These are phyloP conservation scores for Liriodendron chinense DNA, from an alignment of 164 flowering plant species.

Conservation along the genomic window DNA sequence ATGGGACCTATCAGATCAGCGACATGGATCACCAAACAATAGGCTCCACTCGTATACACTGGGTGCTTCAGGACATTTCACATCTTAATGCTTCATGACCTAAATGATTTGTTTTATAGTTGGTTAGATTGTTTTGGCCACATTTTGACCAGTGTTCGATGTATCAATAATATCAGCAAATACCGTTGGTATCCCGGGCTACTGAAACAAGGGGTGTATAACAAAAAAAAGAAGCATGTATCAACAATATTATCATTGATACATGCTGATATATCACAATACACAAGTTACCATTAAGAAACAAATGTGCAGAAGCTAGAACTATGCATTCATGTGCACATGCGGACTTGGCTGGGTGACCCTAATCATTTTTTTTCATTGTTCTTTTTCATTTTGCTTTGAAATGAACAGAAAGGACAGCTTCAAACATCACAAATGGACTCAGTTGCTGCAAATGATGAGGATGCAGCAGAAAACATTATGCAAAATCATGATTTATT, in stretches of 20 bases:
- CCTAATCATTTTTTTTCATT: not conserved
- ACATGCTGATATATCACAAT: no score
- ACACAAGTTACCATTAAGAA: not conserved
- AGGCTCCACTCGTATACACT: no score
- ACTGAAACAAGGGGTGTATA: no score
- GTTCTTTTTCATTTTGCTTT: constrained; percentile 7
- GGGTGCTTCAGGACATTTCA: no score
- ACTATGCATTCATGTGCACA: not conserved
- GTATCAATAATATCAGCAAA: no score
- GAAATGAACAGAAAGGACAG: constrained; percentile 39
- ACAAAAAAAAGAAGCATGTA: no score
- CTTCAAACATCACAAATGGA: constrained; percentile 38
- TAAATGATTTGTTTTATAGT: not conserved
- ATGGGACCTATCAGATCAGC: no score
- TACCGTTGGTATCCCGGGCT: no score
- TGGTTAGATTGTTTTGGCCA: not conserved
- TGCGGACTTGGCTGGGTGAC: not conserved
- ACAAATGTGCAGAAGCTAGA: not conserved
- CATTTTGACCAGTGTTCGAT: not conserved
- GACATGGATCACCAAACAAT: no score
- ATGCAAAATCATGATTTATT: constrained; percentile 73
- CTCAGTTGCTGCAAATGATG: constrained; percentile 30
- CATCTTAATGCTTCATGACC: no score
- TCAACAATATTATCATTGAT: no score
- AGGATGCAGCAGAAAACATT: constrained; percentile 43